These are phyloP conservation scores for Blastocystis sp. DNA, from an alignment of 352 stramenopile genomes.

Conservation along the genomic window DNA sequence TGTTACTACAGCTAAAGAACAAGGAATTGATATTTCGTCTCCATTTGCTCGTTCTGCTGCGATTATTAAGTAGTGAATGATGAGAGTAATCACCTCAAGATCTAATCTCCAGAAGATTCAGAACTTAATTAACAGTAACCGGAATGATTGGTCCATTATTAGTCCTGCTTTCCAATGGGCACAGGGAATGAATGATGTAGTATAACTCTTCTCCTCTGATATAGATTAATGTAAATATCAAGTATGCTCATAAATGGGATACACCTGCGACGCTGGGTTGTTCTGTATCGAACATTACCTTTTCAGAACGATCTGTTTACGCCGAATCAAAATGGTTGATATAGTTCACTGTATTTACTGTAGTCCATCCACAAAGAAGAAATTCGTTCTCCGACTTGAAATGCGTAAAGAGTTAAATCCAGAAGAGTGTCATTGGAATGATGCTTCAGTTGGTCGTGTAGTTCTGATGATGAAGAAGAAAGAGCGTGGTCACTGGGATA, in stretches of 20 bases:
- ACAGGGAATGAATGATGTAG: slow-evolving; percentile 57
- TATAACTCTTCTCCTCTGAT: neutral
- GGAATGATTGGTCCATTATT: slow-evolving; percentile 62
- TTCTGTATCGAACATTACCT: slow-evolving; percentile 62
- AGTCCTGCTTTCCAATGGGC: slow-evolving; percentile 67
- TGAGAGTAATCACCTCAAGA: neutral
- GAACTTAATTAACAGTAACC: slow-evolving; percentile 61
- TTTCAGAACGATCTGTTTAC: slow-evolving; percentile 28
- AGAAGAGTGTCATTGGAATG: slow-evolving; percentile 59
- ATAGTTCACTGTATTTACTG: neutral
- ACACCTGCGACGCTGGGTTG: slow-evolving; percentile 65
- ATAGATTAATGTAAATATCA: slow-evolving; percentile 68
- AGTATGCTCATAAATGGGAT: slow-evolving; percentile 68
- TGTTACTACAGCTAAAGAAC: slow-evolving; percentile 32
- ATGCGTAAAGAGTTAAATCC: slow-evolving; percentile 63
- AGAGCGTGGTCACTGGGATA: slow-evolving; percentile 61
- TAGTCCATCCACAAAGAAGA: slow-evolving; percentile 69
- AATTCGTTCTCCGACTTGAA: slow-evolving; percentile 45
- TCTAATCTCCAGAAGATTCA: slow-evolving; percentile 65
- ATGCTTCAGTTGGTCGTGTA: slow-evolving; percentile 58
- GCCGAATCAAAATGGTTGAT: slow-evolving; percentile 57
- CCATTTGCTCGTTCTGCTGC: slow-evolving; percentile 46
- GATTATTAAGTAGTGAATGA: slow-evolving; percentile 45
- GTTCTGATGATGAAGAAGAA: slow-evolving; percentile 67
- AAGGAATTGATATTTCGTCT: slow-evolving; percentile 56